Evolutionary conservation across 176 grass and related monocot genomes (phyloP), one percentile per base, ranked within the genome.

Genomic region (Juncus effusus): DNA sequence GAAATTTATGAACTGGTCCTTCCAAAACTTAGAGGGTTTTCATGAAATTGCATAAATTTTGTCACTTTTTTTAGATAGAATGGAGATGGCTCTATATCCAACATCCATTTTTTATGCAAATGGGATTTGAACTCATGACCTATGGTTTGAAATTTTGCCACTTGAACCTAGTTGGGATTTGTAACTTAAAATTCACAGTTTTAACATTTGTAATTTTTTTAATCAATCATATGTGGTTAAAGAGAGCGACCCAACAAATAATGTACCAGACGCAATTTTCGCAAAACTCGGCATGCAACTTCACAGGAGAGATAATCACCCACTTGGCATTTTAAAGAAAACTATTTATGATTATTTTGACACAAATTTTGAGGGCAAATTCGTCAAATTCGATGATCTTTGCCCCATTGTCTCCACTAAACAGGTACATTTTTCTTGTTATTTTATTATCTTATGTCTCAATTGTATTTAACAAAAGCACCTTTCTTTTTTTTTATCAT

Each of bases 381-480:
- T 86, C 74, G 76, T 79, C 58, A 93, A 97, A 78, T 92, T 93
- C 57, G 94, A 97, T 70, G 85, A 97, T 81, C 88, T 93, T 65
- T 86, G 88, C 44, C 94, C 88, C 16, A 82, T 97, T 84, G 94
- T 93, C 72, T 86, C 94, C 45, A 55, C 86, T 45, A 91, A 93
- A 28, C 78, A 97, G 94, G 94, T 97, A 80, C 19, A 14, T 40
- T 6, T 4, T 12, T 7, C 6, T 60, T 58, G 44, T 47, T 28
- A 28, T n/a, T n/a, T n/a, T n/a, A n/a, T n/a, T n/a, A n/a, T n/a
- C n/a, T n/a, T n/a, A n/a, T n/a, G n/a, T n/a, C n/a, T n/a, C n/a
- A n/a, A n/a, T n/a, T n/a, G n/a, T n/a, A n/a, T n/a, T 36, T 39
- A 56, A 13, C 56, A 41, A 3, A 56, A 67, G 2, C 4, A 6